Conservation (phyloP, 345 rosid genomes). For the Arabis hirsuta region DNA sequence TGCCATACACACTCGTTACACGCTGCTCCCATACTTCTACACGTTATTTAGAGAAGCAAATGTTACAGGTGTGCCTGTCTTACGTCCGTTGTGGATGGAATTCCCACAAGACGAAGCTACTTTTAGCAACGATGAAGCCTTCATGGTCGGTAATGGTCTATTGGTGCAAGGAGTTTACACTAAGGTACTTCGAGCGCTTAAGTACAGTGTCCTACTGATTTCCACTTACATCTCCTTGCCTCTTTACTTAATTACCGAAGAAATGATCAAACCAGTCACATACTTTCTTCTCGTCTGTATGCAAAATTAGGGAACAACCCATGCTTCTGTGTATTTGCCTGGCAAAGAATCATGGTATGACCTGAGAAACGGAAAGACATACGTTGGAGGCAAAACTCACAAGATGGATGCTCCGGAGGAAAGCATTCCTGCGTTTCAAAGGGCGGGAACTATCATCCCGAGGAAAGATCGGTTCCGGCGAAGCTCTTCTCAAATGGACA, state of each 20-base stretch:
- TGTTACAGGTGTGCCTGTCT: slow-evolving; percentile 75
- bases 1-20: slow-evolving; percentile 87
- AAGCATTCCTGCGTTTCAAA: slow-evolving; percentile 92
- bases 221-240: background rate
- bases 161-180: slow-evolving; percentile 92
- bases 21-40: slow-evolving; percentile 89
- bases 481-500: slow-evolving; percentile 92
- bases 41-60: slow-evolving; percentile 97
- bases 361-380: slow-evolving; percentile 71
- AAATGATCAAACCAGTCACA: slow-evolving; percentile 8
- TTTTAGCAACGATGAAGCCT: slow-evolving; percentile 87
- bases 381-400: slow-evolving; percentile 66
- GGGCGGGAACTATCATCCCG: slow-evolving; percentile 93
- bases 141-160: slow-evolving; percentile 93
- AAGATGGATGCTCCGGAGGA: slow-evolving; percentile 82
- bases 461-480: slow-evolving; percentile 89
- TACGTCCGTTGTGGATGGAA: slow-evolving; percentile 99
- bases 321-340: slow-evolving; percentile 82
- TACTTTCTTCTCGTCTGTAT: slow-evolving; percentile 3
- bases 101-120: slow-evolving; percentile 89
- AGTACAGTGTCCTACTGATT: slow-evolving; percentile 16
- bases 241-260: slow-evolving; percentile 1
- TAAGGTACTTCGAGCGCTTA: slow-evolving; percentile 56
- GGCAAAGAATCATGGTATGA: slow-evolving; percentile 91
- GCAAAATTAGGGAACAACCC: slow-evolving; percentile 62